phyloP scores from a whole-genome alignment of 2,329 filamentous ascomycete genomes.

The Aspergillus pseudoterreus region DNA sequence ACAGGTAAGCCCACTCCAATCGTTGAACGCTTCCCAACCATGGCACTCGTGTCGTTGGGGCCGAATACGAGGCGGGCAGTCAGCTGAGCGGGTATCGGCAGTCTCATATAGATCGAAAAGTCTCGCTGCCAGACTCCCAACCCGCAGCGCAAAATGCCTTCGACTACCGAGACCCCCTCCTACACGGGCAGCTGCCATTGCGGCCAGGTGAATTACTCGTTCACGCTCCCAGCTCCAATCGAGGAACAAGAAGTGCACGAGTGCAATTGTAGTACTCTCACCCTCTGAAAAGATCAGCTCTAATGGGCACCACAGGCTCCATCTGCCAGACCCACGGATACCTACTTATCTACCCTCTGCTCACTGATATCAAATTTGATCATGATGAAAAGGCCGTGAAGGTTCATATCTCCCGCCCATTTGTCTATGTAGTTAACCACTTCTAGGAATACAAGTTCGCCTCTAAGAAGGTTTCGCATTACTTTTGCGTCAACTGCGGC shows the following conservation, averaged over 20 bases:
- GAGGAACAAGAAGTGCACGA: slow-evolving; percentile 12
- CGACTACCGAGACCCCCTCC: neutral
- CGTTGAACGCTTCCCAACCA: too few species aligned
- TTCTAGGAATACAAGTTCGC: slow-evolving; percentile 12
- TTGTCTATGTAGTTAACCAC: too few species aligned
- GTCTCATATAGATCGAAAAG: too few species aligned
- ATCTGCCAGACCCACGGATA: slow-evolving; percentile 30
- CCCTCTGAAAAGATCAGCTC: neutral
- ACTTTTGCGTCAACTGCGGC: slow-evolving; percentile 30
- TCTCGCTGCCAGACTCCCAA: too few species aligned
- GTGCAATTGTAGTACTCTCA: slow-evolving; percentile 18
- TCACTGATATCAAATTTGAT: slow-evolving; percentile 19
- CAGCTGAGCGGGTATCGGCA: too few species aligned
- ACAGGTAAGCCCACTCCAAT: too few species aligned
- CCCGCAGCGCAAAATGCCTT: too few species aligned
- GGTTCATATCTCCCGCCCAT: neutral
- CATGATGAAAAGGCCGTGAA: slow-evolving; percentile 21
- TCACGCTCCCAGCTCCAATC: slow-evolving; percentile 13
- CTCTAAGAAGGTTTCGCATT: slow-evolving; percentile 22
- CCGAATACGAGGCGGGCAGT: too few species aligned
- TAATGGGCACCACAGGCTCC: slow-evolving; percentile 16
- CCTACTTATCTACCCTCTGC: slow-evolving; percentile 24
- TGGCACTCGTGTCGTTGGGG: too few species aligned
- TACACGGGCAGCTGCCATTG: slow-evolving; percentile 20
- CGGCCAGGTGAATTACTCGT: slow-evolving; percentile 18